Evolutionary conservation across 768 basidiomycete species (phyloP).

Genomic region (Pisolithus albus): DNA sequence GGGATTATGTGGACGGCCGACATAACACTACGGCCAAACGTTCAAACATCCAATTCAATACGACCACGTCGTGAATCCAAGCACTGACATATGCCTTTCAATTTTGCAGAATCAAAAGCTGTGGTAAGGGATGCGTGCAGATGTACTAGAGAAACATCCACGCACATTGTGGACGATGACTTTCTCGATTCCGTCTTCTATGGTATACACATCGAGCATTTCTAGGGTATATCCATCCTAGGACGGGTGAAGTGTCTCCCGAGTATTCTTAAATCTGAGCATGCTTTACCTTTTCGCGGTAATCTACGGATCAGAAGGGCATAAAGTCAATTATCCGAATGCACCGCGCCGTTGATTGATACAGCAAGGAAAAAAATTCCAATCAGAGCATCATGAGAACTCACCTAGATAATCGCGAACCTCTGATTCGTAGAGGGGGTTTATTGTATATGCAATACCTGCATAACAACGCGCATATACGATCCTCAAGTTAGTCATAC

Average conservation of each 20-base stretch:
- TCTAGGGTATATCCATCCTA: conserved; percentile 48
- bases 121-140: not conserved
- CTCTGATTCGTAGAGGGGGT: conserved; percentile 64
- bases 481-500: no score
- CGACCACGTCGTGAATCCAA: no score
- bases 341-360: not conserved
- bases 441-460: conserved; percentile 87
- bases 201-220: conserved; percentile 62
- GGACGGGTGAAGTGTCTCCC: no score
- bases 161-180: conserved; percentile 52
- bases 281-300: no score
- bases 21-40: conserved; percentile 58
- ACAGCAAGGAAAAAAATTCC: not conserved
- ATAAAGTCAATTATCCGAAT: not conserved
- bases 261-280: no score
- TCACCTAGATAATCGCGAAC: conserved; percentile 29
- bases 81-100: no score
- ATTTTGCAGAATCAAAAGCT: no score
- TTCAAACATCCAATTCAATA: no score
- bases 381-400: conserved; percentile 3
- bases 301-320: not conserved
- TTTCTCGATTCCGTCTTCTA: conserved; percentile 43
- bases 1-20: conserved; percentile 80
- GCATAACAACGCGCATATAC: not conserved
- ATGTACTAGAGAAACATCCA: not conserved